Evolutionary conservation across 1,284 basidiomycete genomes (phyloP), one percentile per base, ranked within the genome.

Genomic region (Exsudoporus floridanus): DNA sequence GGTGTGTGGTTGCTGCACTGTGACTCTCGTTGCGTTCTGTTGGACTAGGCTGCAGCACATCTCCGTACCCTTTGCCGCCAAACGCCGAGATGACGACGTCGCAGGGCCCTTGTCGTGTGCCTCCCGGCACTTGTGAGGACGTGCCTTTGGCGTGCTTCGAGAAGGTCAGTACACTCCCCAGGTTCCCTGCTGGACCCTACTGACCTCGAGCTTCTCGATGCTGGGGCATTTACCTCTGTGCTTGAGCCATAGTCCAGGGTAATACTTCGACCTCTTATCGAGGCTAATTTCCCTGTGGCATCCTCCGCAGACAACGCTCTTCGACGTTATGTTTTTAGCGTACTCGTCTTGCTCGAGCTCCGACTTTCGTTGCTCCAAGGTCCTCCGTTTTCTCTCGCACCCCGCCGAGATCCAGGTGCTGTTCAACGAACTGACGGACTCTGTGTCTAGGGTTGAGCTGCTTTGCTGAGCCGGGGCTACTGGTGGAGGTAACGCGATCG

Each of bases 261-360:
- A 72, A 50, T 72, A 72, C 35, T 56, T 44, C 1, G 70, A 71
- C 42, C 66, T 43, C 47, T 71, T 72, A 39, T 68, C 70, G 13
- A 68, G 67, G 41, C 70, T 72, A 34, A 68, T 68, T 28, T 52
- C 55, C 50, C 42, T 72, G 25, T 45, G 10, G 34, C 66, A 68
- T 34, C 65, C 66, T 8, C 33, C 41, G 23, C 66, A 68, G 1
- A 54, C 44, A 1, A 68, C 70, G 30, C 64, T 71, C 31, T 58
- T 70, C 14, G 38, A 48, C 36, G 55, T 66, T 5, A 72, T 39
- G 43, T 56, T 50, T 19, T 43, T 46, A 13, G 67, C 37, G 36
- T 67, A 69, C 35, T 65, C 55, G 54, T 72, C 66, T 30, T 61
- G 56, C 45, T 71, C 63, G 21, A 72, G 67, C 35, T 56, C 54